These are phyloP conservation scores for Zygosaccharomyces sapae DNA, from an alignment of 1,139 yeast genomes.

Conservation along the genomic window DNA sequence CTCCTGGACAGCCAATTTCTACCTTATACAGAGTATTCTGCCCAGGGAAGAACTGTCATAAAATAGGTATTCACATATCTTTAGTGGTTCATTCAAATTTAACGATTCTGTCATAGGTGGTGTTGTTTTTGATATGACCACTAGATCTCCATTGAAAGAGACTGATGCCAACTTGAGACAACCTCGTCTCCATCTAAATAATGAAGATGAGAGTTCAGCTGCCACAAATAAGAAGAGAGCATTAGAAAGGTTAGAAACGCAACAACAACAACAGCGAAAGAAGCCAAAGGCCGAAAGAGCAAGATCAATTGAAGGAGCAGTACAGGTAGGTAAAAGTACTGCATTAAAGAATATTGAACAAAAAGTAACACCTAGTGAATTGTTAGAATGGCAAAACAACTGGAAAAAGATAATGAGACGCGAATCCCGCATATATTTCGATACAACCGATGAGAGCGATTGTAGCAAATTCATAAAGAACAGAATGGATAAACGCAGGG, in stretches of 20 bases:
- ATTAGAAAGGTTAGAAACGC: slow-evolving; percentile 22
- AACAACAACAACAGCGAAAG: slow-evolving; percentile 20
- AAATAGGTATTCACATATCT: not conserved
- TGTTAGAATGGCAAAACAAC: slow-evolving; percentile 70
- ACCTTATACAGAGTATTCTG: not conserved
- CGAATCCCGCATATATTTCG: slow-evolving; percentile 74
- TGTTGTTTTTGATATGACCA: slow-evolving; percentile 16
- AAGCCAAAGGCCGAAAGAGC: slow-evolving; percentile 24
- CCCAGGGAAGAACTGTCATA: not conserved
- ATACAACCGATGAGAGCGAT: slow-evolving; percentile 52
- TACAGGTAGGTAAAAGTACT: slow-evolving; percentile 23
- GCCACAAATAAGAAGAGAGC: slow-evolving; percentile 22
- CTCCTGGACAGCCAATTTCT: not conserved
- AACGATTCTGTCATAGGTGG: not conserved
- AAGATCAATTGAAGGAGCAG: slow-evolving; percentile 36
- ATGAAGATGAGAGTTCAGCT: slow-evolving; percentile 8
- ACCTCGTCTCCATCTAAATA: slow-evolving; percentile 7
- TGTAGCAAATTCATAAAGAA: slow-evolving; percentile 39
- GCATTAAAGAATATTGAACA: slow-evolving; percentile 21
- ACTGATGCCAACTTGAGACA: slow-evolving; percentile 32
- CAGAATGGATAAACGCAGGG: slow-evolving; percentile 52
- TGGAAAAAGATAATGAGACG: slow-evolving; percentile 74
- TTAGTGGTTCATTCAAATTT: not conserved
- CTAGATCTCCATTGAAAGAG: slow-evolving; percentile 34
- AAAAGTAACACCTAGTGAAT: slow-evolving; percentile 40